phyloP scores from a whole-genome alignment of 306 rosid species.

The Citrullus colocynthis region DNA sequence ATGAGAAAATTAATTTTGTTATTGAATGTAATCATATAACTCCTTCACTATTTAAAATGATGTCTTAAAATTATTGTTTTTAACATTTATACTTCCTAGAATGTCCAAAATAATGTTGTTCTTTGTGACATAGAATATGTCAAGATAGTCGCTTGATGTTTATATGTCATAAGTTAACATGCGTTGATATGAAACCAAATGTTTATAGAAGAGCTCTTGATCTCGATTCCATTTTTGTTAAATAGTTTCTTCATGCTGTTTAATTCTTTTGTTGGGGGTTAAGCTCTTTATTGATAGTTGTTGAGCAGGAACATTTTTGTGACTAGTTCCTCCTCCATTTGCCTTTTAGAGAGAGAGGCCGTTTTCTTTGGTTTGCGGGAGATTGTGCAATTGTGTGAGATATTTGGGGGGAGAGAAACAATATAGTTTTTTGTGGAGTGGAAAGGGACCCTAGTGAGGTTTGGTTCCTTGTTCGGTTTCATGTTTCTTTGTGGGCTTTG shows the following conservation, averaged over 20 bases:
- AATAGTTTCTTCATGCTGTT: not conserved
- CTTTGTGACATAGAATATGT: not conserved
- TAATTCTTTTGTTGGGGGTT: not conserved
- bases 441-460: too few species aligned
- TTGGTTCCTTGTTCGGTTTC: too few species aligned
- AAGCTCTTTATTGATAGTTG: not conserved
- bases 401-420: too few species aligned
- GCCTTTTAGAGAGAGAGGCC: too few species aligned
- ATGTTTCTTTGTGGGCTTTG: too few species aligned
- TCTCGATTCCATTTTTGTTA: not conserved
- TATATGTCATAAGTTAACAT: not conserved
- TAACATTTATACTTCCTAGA: not conserved
- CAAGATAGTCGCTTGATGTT: not conserved
- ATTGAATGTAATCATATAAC: not conserved
- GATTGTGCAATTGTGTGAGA: too few species aligned
- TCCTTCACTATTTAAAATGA: not conserved
- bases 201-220: not conserved
- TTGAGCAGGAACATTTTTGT: not conserved
- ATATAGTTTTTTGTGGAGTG: too few species aligned
- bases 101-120: not conserved
- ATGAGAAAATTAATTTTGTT: not conserved
- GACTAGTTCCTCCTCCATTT: not conserved
- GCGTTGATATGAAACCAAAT: not conserved
- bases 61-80: not conserved
- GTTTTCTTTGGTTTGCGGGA: too few species aligned